Evolutionary conservation across 768 basidiomycete genomes (phyloP).

Genomic region (Mycena albidolilacea): DNA sequence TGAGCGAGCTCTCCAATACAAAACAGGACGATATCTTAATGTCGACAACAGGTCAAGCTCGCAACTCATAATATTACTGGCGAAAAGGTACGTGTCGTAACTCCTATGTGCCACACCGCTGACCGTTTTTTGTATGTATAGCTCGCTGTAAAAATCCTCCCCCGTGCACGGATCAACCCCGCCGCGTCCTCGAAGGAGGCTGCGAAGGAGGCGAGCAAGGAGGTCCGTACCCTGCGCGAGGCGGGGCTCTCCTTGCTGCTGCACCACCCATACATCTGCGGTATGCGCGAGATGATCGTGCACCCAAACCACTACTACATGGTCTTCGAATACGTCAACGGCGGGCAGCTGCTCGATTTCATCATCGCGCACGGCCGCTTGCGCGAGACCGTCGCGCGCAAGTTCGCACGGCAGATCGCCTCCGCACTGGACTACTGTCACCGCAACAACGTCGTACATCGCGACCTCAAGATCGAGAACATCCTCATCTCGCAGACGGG

Average conservation of each 20-base stretch:
- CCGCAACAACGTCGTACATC: conserved; percentile 97
- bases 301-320: conserved; percentile 99
- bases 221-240: conserved; percentile 95
- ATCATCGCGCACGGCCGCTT: conserved; percentile 98
- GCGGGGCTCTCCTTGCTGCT: conserved; percentile 95
- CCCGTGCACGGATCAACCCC: conserved; percentile 59
- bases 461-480: conserved; percentile 99
- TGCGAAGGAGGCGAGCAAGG: conserved; percentile 94
- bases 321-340: conserved; percentile 99
- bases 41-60: conserved; percentile 76
- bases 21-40: no score
- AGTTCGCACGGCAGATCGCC: conserved; percentile 98
- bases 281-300: conserved; percentile 98
- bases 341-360: conserved; percentile 99
- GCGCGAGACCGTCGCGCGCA: conserved; percentile 94
- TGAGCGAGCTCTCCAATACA: no score
- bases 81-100: conserved; percentile 78
- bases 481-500: conserved; percentile 98
- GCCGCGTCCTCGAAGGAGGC: conserved; percentile 43
- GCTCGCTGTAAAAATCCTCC: conserved; percentile 99
- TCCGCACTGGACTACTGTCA: conserved; percentile 98
- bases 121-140: conserved; percentile 48
- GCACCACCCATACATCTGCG: conserved; percentile 98
- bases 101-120: background rate
- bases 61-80: conserved; percentile 90